These are phyloP conservation scores for Aphanomyces cochlioides DNA, from an alignment of 352 stramenopile genomes.

Conservation along the genomic window DNA sequence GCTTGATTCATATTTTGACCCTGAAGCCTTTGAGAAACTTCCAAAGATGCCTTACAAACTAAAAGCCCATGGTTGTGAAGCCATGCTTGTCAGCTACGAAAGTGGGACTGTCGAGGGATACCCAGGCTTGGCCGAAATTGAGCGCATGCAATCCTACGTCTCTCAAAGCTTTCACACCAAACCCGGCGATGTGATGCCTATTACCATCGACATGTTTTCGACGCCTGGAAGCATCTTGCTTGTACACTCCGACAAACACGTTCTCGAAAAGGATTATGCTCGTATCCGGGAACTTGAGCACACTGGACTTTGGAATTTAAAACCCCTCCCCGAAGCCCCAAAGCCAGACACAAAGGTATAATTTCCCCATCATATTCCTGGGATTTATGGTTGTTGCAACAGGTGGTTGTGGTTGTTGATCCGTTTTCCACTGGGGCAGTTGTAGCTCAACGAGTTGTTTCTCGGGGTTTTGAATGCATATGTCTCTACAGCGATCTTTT, in stretches of 20 bases:
- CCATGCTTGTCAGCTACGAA: slow-evolving; percentile 89
- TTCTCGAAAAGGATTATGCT: slow-evolving; percentile 77
- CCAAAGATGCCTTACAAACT: slow-evolving; percentile 52
- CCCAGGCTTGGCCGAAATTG: slow-evolving; percentile 82
- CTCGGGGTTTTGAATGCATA: slow-evolving; percentile 86
- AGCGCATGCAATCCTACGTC: slow-evolving; percentile 84
- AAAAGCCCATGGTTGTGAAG: slow-evolving; percentile 84
- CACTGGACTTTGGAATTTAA: slow-evolving; percentile 56
- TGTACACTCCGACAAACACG: slow-evolving; percentile 68
- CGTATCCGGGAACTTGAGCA: slow-evolving; percentile 81
- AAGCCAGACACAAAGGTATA: background rate
- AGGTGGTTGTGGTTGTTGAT: slow-evolving; percentile 91
- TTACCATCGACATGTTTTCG: slow-evolving; percentile 89
- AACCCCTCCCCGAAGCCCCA: background rate
- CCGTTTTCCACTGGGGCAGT: slow-evolving; percentile 95
- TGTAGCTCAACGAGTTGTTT: slow-evolving; percentile 88
- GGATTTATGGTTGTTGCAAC: slow-evolving; percentile 4
- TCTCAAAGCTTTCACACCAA: slow-evolving; percentile 71
- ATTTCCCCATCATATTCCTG: background rate
- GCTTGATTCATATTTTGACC: slow-evolving; percentile 83
- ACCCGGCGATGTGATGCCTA: slow-evolving; percentile 46
- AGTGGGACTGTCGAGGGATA: slow-evolving; percentile 77
- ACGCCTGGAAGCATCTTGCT: slow-evolving; percentile 82
- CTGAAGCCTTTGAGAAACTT: slow-evolving; percentile 52
- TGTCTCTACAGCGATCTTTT: slow-evolving; percentile 83